phyloP scores from a whole-genome alignment of 352 stramenopile genomes.

The Phytophthora syringae region DNA sequence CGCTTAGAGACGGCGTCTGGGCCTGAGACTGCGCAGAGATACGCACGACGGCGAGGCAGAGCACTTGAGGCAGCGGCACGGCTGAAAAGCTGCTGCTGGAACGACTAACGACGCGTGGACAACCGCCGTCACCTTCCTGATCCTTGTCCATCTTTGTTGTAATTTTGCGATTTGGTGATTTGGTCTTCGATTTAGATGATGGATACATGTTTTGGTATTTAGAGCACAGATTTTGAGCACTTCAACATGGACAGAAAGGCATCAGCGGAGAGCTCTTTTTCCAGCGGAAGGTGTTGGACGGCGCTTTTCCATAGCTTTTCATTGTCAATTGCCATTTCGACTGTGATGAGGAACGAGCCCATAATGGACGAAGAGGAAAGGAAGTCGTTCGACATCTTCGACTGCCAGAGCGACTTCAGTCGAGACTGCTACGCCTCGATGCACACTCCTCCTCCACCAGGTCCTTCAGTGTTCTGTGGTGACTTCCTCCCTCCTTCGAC shows the following conservation, averaged over 20 bases:
- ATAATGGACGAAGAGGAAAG: slow-evolving; percentile 8
- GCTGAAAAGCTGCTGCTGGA: slow-evolving; percentile 2
- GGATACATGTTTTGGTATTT: no score
- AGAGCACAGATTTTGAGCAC: neutral
- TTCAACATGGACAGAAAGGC: slow-evolving; percentile 13
- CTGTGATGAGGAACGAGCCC: slow-evolving; percentile 2
- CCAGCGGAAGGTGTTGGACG: neutral
- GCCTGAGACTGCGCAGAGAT: slow-evolving; percentile 1
- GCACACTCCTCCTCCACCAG: slow-evolving; percentile 22
- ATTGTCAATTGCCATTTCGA: neutral
- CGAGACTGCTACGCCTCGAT: slow-evolving; percentile 29
- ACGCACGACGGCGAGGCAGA: slow-evolving; percentile 27
- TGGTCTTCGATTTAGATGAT: no score
- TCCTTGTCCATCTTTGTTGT: slow-evolving; percentile 10
- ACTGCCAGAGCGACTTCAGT: slow-evolving; percentile 22
- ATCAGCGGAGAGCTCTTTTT: neutral
- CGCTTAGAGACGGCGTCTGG: neutral
- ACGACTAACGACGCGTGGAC: slow-evolving; percentile 4
- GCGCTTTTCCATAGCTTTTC: neutral
- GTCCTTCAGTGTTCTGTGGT: slow-evolving; percentile 2
- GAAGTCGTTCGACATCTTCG: slow-evolving; percentile 12
- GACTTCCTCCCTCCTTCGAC: neutral
- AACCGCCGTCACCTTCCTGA: neutral
- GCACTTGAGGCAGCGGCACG: slow-evolving; percentile 1
- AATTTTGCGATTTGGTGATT: slow-evolving; percentile 12